A percentile compares a stretch with the other conserved stretches of the same genome.
These are phyloP conservation scores for Claviceps maximensis DNA, from an alignment of 2,329 filamentous ascomycete species.

Conservation along the genomic window DNA sequence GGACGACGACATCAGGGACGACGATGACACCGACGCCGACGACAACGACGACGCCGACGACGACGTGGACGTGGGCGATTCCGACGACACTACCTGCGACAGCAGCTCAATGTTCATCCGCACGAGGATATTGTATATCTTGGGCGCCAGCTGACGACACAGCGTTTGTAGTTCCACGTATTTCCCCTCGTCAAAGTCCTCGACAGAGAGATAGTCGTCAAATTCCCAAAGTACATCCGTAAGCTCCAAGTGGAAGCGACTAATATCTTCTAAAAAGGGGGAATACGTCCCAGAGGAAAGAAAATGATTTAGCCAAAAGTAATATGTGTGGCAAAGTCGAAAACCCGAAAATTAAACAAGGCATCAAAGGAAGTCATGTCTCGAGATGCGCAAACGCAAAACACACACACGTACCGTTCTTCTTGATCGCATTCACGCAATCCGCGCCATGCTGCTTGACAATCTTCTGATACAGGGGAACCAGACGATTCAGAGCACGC, in stretches of 20 bases:
- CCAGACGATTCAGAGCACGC: constrained; percentile 35
- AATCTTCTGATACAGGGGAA: constrained; percentile 36
- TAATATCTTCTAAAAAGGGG: constrained; percentile 31
- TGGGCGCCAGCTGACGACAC: constrained; percentile 35
- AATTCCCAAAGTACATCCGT: constrained; percentile 42
- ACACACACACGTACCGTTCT: constrained; percentile 30
- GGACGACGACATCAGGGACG: background rate
- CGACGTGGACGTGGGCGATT: background rate
- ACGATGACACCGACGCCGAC: too few relatives aligned
- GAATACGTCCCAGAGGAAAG: background rate
- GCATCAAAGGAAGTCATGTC: background rate
- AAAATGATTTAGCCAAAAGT: background rate
- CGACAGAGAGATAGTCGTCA: constrained; percentile 37
- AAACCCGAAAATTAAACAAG: background rate
- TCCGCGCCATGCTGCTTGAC: constrained; percentile 34
- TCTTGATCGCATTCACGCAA: constrained; percentile 38
- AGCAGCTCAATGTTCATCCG: constrained; percentile 36
- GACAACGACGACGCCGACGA: background rate
- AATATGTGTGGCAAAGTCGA: background rate
- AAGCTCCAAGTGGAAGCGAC: constrained; percentile 31
- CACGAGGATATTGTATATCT: constrained; percentile 36
- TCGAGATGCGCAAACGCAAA: too few relatives aligned
- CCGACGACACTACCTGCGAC: constrained; percentile 10
- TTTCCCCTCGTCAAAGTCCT: constrained; percentile 35
- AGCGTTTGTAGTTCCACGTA: constrained; percentile 34